A percentile compares a stretch with the other conserved stretches of the same genome.
Conservation (phyloP, 805 yeast genomes). For the Candida sithepensis region DNA sequence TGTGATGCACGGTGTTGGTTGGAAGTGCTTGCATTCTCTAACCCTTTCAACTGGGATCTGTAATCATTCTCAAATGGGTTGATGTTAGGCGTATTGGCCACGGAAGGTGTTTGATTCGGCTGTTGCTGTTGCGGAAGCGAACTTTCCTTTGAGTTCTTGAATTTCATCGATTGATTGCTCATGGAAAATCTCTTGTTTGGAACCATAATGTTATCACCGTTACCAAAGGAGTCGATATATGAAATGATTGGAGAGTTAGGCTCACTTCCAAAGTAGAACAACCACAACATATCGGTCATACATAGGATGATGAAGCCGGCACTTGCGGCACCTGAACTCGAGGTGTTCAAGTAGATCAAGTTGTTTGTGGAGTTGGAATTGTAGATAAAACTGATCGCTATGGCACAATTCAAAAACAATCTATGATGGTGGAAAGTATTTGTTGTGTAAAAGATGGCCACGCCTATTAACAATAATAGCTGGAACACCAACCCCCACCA, state of each 20-base stretch:
- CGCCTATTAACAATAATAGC: slow-evolving; percentile 51
- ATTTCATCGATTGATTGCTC: not conserved
- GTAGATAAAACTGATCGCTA: slow-evolving; percentile 76
- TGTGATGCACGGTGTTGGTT: slow-evolving; percentile 2
- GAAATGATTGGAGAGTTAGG: slow-evolving; percentile 83
- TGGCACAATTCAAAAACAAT: slow-evolving; percentile 48
- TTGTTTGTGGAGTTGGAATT: slow-evolving; percentile 80
- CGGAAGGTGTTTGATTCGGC: not conserved
- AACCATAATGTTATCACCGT: slow-evolving; percentile 31
- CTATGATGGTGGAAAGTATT: slow-evolving; percentile 71
- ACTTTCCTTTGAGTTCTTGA: slow-evolving; percentile 4
- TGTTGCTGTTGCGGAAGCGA: slow-evolving; percentile 5
- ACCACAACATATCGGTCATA: slow-evolving; percentile 80
- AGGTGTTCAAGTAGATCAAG: slow-evolving; percentile 63
- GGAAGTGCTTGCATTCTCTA: slow-evolving; percentile 31
- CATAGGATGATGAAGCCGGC: slow-evolving; percentile 87
- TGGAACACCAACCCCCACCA: slow-evolving; percentile 97
- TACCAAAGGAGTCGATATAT: slow-evolving; percentile 78
- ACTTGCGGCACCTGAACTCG: slow-evolving; percentile 79
- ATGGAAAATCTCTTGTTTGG: slow-evolving; percentile 8
- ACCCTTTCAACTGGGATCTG: slow-evolving; percentile 35
- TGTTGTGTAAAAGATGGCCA: slow-evolving; percentile 50
- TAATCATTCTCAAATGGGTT: slow-evolving; percentile 24
- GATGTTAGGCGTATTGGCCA: slow-evolving; percentile 6
- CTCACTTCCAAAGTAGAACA: slow-evolving; percentile 86